phyloP scores from a whole-genome alignment of 192 early-diverging fungal genomes.

The Umbelopsis vinacea region DNA sequence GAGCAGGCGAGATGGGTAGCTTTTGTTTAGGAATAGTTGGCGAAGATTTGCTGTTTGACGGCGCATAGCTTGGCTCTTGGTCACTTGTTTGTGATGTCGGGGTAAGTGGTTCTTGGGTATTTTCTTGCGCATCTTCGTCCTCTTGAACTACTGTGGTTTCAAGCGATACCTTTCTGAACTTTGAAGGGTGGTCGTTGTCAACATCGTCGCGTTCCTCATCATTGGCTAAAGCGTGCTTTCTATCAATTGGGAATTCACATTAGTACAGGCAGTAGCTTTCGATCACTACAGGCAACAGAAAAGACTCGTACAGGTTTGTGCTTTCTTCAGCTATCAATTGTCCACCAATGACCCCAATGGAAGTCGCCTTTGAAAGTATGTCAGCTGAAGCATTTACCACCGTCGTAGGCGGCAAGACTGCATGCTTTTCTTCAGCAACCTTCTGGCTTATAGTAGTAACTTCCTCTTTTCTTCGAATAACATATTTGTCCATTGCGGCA shows the following conservation, averaged over 20 bases:
- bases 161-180: background rate
- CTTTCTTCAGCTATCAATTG: background rate
- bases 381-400: background rate
- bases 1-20: background rate
- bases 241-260: background rate
- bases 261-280: background rate
- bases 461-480: background rate
- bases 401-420: background rate
- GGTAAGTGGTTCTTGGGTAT: conserved; percentile 16
- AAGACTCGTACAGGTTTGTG: background rate
- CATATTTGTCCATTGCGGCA: conserved; percentile 8
- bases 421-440: background rate
- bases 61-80: background rate
- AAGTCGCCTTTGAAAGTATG: background rate
- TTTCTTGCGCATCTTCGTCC: background rate
- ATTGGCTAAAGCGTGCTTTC: background rate
- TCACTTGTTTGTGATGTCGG: conserved; percentile 9
- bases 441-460: background rate
- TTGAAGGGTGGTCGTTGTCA: background rate
- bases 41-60: background rate
- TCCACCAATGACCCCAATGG: background rate
- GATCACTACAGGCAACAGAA: background rate
- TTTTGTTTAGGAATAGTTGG: background rate
- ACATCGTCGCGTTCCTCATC: background rate
- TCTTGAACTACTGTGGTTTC: background rate